These are phyloP conservation scores for Posidonia oceanica DNA, from an alignment of 116 monocot species.

Conservation along the genomic window DNA sequence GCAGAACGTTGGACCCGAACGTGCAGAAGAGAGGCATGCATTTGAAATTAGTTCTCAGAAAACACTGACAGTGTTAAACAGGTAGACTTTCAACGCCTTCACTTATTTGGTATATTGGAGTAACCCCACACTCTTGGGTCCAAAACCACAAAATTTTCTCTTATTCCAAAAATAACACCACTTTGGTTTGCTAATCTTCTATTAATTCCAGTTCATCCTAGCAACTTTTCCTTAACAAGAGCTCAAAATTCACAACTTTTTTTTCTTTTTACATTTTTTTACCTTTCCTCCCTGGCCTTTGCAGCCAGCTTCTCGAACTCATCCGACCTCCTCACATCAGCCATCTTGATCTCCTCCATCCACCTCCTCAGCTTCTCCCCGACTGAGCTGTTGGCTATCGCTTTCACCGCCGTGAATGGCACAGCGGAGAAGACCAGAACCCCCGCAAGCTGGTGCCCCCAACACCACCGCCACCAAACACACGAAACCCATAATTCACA, in stretches of 20 bases:
- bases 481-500: no score
- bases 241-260: neutral
- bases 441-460: constrained; percentile 43
- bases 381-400: constrained; percentile 74
- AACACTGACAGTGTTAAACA: no score
- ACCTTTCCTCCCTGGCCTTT: constrained; percentile 22
- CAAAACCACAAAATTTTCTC: no score
- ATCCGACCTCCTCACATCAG: constrained; percentile 17
- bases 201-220: no score
- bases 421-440: constrained; percentile 85
- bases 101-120: no score
- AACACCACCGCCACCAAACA: neutral
- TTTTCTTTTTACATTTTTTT: neutral
- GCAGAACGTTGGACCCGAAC: no score
- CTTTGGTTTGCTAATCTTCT: no score
- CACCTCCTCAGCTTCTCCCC: constrained; percentile 55
- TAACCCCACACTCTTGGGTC: no score
- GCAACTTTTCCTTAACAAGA: neutral
- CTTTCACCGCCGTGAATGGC: constrained; percentile 92
- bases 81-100: no score
- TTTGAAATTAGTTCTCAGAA: no score
- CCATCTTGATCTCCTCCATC: constrained; percentile 62
- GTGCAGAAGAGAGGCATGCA: no score
- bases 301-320: constrained; percentile 9
- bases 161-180: no score